Evolutionary conservation across 345 rosid species (phyloP).

Genomic region (Eutrema japonicum): DNA sequence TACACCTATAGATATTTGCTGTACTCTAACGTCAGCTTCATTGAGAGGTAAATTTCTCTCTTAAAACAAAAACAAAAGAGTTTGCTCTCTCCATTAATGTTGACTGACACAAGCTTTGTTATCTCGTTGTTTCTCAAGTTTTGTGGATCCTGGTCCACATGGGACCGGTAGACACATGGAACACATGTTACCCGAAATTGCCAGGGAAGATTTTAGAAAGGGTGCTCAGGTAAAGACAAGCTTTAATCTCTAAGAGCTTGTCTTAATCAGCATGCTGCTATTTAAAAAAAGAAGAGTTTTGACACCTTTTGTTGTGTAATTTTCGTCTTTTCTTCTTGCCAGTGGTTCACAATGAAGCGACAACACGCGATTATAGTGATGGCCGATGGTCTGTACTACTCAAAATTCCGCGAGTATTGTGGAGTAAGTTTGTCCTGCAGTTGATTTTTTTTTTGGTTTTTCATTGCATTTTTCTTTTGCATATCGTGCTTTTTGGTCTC

Average conservation of each 20-base stretch:
- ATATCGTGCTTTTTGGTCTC: neutral
- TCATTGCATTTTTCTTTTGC: neutral
- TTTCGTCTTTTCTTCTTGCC: conserved; percentile 31
- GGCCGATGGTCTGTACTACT: conserved; percentile 90
- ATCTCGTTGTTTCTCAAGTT: conserved; percentile 52
- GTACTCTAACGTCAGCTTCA: conserved; percentile 77
- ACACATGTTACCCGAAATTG: conserved; percentile 89
- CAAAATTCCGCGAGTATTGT: conserved; percentile 85
- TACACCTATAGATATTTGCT: conserved; percentile 83
- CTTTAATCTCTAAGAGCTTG: conserved; percentile 13
- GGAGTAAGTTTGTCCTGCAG: conserved; percentile 52
- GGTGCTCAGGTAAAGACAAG: conserved; percentile 87
- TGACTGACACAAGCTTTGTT: conserved; percentile 26
- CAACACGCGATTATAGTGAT: conserved; percentile 89
- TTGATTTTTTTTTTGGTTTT: conserved; percentile 14
- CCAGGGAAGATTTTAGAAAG: conserved; percentile 87
- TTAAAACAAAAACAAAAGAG: neutral
- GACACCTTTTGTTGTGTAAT: neutral
- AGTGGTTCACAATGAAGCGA: conserved; percentile 99
- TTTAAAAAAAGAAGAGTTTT: neutral
- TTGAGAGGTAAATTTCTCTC: conserved; percentile 71
- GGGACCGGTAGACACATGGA: conserved; percentile 97
- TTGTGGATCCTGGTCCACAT: conserved; percentile 95
- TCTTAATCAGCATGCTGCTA: conserved; percentile 15
- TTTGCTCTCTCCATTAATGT: conserved; percentile 11